Evolutionary conservation across 78 protist species (phyloP).

Genomic region (Capsaspora owczarzaki): DNA sequence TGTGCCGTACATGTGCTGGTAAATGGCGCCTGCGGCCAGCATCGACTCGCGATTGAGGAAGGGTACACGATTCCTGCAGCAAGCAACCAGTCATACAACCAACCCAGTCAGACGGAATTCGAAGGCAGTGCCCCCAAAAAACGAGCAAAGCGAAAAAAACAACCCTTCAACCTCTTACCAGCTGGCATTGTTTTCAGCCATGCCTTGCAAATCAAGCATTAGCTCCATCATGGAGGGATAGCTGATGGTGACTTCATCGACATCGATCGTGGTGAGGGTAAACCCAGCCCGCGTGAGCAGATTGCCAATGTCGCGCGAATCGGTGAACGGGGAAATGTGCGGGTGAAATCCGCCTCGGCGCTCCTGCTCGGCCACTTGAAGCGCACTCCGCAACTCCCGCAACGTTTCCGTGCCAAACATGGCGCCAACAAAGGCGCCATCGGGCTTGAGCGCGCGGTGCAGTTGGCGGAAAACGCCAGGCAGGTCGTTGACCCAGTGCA

Average conservation of each 20-base stretch:
- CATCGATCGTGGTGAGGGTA: neutral
- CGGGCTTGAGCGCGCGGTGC: conserved; percentile 8
- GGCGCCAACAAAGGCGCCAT: conserved; percentile 16
- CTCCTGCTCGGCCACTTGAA: conserved; percentile 23
- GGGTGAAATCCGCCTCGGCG: conserved; percentile 5
- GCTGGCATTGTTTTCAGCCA: conserved; percentile 13
- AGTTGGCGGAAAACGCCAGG: conserved; percentile 5
- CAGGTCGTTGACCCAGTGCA: conserved; percentile 45
- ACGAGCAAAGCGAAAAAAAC: neutral
- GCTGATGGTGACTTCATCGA: neutral
- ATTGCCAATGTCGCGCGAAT: neutral
- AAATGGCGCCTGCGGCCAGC: conserved; percentile 8
- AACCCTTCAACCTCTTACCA: neutral
- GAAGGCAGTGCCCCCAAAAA: neutral
- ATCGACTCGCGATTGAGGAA: neutral
- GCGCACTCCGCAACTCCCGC: conserved; percentile 13
- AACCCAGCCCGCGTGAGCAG: neutral
- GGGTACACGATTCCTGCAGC: neutral
- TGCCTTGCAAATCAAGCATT: neutral
- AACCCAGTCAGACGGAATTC: too few relatives aligned
- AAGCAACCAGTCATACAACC: neutral
- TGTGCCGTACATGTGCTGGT: neutral
- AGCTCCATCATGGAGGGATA: neutral
- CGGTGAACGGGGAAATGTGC: conserved; percentile 13
- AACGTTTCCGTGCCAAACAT: conserved; percentile 27